Percentiles rank a stretch among this genome's conserved stretches.
phyloP scores from a whole-genome alignment of 257 asterid genomes.

The Phtheirospermum japonicum region DNA sequence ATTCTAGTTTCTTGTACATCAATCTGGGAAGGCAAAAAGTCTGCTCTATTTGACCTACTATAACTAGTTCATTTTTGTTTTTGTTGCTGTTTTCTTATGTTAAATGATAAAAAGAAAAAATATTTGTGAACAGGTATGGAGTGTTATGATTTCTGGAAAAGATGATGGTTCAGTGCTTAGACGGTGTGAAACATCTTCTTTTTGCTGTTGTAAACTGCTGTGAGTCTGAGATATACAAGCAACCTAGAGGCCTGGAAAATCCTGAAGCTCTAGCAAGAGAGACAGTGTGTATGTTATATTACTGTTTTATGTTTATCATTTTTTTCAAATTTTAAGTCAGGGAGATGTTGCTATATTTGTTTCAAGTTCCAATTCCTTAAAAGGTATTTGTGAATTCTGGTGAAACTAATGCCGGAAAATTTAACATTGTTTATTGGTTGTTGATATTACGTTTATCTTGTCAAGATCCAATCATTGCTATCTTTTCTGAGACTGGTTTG shows the following conservation, averaged over 20 bases:
- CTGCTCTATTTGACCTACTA: background rate
- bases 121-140: conserved; percentile 42
- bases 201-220: conserved; percentile 55
- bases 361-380: no score
- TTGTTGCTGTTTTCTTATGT: background rate
- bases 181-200: conserved; percentile 50
- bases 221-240: conserved; percentile 57
- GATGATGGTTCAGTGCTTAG: conserved; percentile 68
- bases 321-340: no score
- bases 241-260: conserved; percentile 59
- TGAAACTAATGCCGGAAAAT: no score
- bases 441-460: no score
- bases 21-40: conserved; percentile 5
- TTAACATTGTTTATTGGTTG: no score
- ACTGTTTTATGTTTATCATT: no score
- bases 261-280: conserved; percentile 73
- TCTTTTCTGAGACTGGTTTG: no score
- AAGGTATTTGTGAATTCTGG: no score
- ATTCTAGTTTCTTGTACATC: conserved; percentile 17
- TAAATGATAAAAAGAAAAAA: conserved; percentile 5
- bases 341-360: no score
- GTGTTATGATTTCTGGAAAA: conserved; percentile 42
- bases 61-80: no score
- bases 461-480: no score
- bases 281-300: conserved; percentile 47